Evolutionary conservation across 768 basidiomycete species (phyloP).

Genomic region (Lactarius indigo): DNA sequence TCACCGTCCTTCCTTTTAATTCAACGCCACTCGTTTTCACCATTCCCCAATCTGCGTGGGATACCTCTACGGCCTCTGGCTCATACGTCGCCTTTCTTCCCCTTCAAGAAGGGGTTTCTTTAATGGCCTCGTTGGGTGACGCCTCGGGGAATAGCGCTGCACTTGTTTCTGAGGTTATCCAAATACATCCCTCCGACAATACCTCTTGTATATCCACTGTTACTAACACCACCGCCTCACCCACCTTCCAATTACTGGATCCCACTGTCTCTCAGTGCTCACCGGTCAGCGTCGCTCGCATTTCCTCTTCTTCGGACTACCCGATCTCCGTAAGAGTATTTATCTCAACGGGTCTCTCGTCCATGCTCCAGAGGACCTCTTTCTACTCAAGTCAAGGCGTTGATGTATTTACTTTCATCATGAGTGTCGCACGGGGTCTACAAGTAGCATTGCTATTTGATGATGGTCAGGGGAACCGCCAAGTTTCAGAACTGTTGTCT

Average conservation of each 20-base stretch:
- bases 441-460: slow-evolving; percentile 45
- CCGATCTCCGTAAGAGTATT: slow-evolving; percentile 41
- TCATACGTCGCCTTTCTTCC: slow-evolving; percentile 51
- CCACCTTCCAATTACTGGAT: slow-evolving; percentile 35
- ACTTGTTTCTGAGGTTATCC: slow-evolving; percentile 46
- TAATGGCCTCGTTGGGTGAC: slow-evolving; percentile 56
- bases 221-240: slow-evolving; percentile 9
- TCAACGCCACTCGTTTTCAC: slow-evolving; percentile 47
- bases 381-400: slow-evolving; percentile 27
- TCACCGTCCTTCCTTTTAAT: slow-evolving; percentile 54
- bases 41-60: slow-evolving; percentile 39
- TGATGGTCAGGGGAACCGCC: slow-evolving; percentile 37
- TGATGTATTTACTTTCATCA: slow-evolving; percentile 42
- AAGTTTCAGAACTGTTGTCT: slow-evolving; percentile 43
- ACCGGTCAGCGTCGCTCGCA: slow-evolving; percentile 44
- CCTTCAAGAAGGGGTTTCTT: slow-evolving; percentile 44
- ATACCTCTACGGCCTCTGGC: slow-evolving; percentile 38
- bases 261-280: slow-evolving; percentile 45
- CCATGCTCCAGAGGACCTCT: slow-evolving; percentile 27
- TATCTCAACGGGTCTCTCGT: slow-evolving; percentile 29
- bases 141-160: slow-evolving; percentile 39
- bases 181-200: slow-evolving; percentile 41
- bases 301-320: slow-evolving; percentile 34
- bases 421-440: slow-evolving; percentile 38
- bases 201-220: slow-evolving; percentile 40